These are phyloP conservation scores for Malus hybrid DNA, from an alignment of 331 rosid genomes.

Conservation along the genomic window DNA sequence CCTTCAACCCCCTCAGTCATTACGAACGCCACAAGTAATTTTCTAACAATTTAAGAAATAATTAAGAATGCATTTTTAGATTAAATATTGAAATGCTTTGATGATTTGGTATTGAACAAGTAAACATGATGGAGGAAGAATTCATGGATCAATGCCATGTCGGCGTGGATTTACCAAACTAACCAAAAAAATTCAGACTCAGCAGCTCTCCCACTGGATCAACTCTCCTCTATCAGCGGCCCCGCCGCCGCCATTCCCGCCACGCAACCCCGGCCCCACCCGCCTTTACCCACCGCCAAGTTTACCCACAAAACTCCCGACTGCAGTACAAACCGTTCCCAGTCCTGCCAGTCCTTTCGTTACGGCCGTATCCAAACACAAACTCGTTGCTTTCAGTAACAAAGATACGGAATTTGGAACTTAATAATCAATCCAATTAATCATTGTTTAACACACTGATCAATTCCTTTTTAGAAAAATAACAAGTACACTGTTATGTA, in stretches of 20 bases:
- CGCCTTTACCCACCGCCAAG: neutral
- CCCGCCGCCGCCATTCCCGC: neutral
- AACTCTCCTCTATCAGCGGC: neutral
- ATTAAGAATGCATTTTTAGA: no score
- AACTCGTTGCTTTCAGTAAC: neutral
- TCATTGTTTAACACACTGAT: neutral
- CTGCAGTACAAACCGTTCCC: neutral
- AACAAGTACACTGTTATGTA: neutral
- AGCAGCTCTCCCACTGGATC: neutral
- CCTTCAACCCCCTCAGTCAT: no score
- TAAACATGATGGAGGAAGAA: neutral
- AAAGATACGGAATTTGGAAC: neutral
- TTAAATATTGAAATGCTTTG: no score
- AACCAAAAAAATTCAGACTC: neutral
- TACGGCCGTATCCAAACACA: conserved; percentile 4
- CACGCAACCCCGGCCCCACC: neutral
- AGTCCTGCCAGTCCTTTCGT: neutral
- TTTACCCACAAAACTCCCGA: neutral
- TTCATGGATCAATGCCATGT: neutral
- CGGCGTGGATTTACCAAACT: neutral
- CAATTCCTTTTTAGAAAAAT: no score
- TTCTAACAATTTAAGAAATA: no score
- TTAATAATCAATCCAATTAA: neutral
- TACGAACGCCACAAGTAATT: no score
- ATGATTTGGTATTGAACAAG: no score